These are phyloP conservation scores for Pythium pyrilobum DNA, from an alignment of 352 stramenopile species.

Conservation along the genomic window DNA sequence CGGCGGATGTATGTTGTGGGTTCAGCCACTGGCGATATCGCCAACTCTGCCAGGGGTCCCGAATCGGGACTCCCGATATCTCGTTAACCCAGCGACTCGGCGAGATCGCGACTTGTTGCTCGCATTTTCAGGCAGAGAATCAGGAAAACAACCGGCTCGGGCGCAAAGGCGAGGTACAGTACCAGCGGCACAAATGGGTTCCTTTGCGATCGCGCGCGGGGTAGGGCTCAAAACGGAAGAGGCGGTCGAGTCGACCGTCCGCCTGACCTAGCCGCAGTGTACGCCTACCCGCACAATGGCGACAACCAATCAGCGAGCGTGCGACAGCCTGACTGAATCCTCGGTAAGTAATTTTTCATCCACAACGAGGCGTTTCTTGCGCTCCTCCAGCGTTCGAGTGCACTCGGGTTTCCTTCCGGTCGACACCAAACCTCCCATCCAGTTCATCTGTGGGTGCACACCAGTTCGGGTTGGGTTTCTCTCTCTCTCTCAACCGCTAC, in stretches of 20 bases:
- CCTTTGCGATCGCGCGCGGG: neutral
- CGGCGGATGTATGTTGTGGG: no score
- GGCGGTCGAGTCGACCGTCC: slow-evolving; percentile 11
- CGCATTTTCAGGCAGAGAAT: no score
- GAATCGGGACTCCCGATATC: no score
- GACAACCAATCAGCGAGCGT: neutral
- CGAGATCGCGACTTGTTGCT: no score
- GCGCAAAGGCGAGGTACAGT: no score
- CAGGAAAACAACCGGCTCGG: no score
- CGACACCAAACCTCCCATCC: no score
- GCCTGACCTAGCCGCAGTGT: slow-evolving; percentile 22
- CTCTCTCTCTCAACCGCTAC: slow-evolving; percentile 1
- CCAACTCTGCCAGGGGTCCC: no score
- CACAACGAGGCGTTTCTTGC: slow-evolving; percentile 19
- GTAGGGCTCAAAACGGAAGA: slow-evolving; percentile 2
- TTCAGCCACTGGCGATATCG: no score
- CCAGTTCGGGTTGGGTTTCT: neutral
- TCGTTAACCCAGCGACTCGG: no score
- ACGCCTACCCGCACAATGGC: neutral
- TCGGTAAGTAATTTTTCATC: slow-evolving; percentile 13
- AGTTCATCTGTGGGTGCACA: slow-evolving; percentile 1
- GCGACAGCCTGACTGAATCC: slow-evolving; percentile 9
- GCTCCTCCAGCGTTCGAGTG: slow-evolving; percentile 9
- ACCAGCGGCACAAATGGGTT: neutral
- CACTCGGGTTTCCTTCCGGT: slow-evolving; percentile 12